Percentiles rank a stretch among this genome's conserved stretches.
These are phyloP conservation scores for Lactarius trivialis DNA, from an alignment of 768 basidiomycete genomes.

Conservation along the genomic window DNA sequence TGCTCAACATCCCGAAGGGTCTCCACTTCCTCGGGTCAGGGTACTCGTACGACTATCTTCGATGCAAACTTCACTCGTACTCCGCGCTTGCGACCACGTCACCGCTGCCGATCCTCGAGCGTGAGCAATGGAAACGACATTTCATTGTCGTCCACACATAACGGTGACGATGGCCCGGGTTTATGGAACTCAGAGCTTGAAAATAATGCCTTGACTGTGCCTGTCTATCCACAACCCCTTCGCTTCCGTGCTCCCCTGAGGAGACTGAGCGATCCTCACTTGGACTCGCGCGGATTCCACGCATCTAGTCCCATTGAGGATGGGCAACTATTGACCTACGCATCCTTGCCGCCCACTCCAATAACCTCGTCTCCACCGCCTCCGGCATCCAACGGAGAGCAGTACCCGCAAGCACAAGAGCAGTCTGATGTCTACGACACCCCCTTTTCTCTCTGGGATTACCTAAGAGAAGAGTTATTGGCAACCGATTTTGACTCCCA, in stretches of 20 bases:
- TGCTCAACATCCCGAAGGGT: neutral
- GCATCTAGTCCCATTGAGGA: conserved; percentile 12
- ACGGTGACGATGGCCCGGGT: conserved; percentile 13
- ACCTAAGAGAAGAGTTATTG: conserved; percentile 78
- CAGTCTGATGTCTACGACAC: conserved; percentile 28
- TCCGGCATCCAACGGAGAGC: neutral
- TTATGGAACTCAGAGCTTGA: conserved; percentile 10
- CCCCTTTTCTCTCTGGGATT: conserved; percentile 88
- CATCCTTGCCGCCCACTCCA: conserved; percentile 71
- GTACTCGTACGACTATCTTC: conserved; percentile 7
- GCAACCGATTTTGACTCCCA: conserved; percentile 94
- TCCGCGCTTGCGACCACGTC: conserved; percentile 13
- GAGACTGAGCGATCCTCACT: conserved; percentile 14
- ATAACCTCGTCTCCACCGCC: conserved; percentile 32
- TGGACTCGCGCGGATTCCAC: conserved; percentile 10
- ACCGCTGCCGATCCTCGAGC: conserved; percentile 16
- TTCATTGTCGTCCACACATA: conserved; percentile 17
- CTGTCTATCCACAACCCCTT: conserved; percentile 1
- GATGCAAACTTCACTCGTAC: conserved; percentile 9
- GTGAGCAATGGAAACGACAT: conserved; percentile 13
- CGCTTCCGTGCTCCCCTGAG: conserved; percentile 1
- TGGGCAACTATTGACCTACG: conserved; percentile 47
- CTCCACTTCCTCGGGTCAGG: conserved; percentile 11
- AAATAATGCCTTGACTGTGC: neutral
- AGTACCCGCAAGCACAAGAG: conserved; percentile 15